Evolutionary conservation across 306 rosid genomes (phyloP), one percentile per base, ranked within the genome.

Genomic region (Begonia masoniana): DNA sequence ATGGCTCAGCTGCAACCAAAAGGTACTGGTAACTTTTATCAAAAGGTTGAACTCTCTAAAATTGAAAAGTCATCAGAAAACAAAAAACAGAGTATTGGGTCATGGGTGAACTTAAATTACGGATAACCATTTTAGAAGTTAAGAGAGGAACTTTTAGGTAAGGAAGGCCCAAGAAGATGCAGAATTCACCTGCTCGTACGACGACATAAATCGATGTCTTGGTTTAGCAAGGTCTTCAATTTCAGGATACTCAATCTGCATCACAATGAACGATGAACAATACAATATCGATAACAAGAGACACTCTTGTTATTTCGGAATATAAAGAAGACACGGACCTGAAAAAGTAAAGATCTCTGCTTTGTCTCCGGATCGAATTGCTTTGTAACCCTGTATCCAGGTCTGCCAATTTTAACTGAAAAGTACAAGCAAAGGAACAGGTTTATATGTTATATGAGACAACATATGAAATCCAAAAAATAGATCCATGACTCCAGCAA

Each of bases 231-330:
- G 79, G 72, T 91, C 97, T 77, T 85, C 97, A 69, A 91, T 91
- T 65, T 91, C 97, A 46, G 97, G 97, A 71, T 82, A 91, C 65
- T 91, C 97, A 71, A 91, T 91, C 97, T 89, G 64, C 74, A 67
- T 3, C 11, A 43, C 62, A 64, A 43, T 9, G 47, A 0, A 54
- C 19, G 21, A 36, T 48, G 10, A 49, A 21, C 12, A 50, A 17
- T 0, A 46, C 3, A 12, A 12, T 31, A 26, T 36, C 24, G 6
- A 9, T 2, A 12, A 43, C n/a, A n/a, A n/a, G n/a, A n/a, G n/a
- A n/a, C 13, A 12, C 9, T 43, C 10, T 12, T 43, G 12, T 9
- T 43, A 43, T 21, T 21, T 3, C 3, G 19, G 36, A 5, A 15
- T 5, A 17, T 15, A n/a, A 61, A 51, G 35, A 9, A 52, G 23